These are phyloP conservation scores for Cryptococcus maquisensis DNA, from an alignment of 1,284 basidiomycete genomes.

Conservation along the genomic window DNA sequence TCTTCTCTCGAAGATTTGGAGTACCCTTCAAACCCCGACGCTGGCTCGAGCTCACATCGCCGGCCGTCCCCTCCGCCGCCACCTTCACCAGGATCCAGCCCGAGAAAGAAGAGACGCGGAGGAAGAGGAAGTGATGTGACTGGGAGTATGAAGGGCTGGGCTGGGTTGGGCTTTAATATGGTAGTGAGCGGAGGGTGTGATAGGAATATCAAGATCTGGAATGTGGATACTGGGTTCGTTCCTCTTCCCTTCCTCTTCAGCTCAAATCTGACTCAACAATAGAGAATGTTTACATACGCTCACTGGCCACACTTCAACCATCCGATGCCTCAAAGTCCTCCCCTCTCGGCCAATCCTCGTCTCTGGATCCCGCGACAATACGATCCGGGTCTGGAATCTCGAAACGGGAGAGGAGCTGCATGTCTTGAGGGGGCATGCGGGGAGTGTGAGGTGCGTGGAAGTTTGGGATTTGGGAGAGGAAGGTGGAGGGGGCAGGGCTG, in stretches of 20 bases:
- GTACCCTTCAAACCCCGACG: background rate
- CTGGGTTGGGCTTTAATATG: slow-evolving; percentile 60
- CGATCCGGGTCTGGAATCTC: slow-evolving; percentile 90
- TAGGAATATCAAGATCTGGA: slow-evolving; percentile 85
- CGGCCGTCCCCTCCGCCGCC: too few relatives aligned
- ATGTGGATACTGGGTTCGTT: slow-evolving; percentile 72
- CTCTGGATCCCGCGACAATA: slow-evolving; percentile 81
- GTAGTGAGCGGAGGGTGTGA: slow-evolving; percentile 93
- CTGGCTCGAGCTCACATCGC: too few relatives aligned
- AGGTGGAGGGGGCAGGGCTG: slow-evolving; percentile 27
- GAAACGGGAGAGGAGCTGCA: slow-evolving; percentile 68
- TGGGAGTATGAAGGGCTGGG: slow-evolving; percentile 62
- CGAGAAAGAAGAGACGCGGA: background rate
- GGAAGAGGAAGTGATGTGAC: slow-evolving; percentile 57
- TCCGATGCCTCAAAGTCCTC: slow-evolving; percentile 84
- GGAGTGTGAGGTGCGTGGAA: slow-evolving; percentile 84
- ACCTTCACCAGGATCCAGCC: too few relatives aligned
- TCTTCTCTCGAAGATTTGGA: too few relatives aligned
- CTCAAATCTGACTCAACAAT: background rate
- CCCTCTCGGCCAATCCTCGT: slow-evolving; percentile 83
- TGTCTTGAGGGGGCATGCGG: slow-evolving; percentile 71
- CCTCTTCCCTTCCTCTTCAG: background rate
- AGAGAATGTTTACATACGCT: slow-evolving; percentile 76
- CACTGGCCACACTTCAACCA: slow-evolving; percentile 81
- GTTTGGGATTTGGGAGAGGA: slow-evolving; percentile 4